Conservation (phyloP, 306 rosid species). For the Cicer judaicum region DNA sequence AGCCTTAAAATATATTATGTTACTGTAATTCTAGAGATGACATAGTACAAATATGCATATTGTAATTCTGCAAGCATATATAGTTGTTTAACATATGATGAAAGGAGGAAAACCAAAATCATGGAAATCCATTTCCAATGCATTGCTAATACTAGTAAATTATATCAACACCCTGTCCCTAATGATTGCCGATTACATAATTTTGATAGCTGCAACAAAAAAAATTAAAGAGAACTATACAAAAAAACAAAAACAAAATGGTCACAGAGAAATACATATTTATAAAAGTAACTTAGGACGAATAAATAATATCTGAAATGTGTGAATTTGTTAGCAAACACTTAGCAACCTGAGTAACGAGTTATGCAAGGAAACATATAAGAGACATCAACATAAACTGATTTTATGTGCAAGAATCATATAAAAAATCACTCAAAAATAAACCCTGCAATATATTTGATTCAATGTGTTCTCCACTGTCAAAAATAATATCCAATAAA, state of each 20-base stretch:
- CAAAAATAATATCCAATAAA: too few species aligned
- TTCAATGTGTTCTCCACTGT: too few species aligned
- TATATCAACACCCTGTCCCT: neutral
- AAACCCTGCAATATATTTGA: too few species aligned
- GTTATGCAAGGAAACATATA: too few species aligned
- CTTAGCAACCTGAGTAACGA: constrained; percentile 36
- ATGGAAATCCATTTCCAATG: constrained; percentile 16
- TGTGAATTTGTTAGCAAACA: constrained; percentile 46
- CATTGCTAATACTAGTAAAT: constrained; percentile 4
- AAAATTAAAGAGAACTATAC: neutral
- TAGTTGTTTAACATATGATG: too few species aligned
- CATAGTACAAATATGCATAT: too few species aligned
- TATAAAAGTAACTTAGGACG: neutral
- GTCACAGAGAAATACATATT: neutral
- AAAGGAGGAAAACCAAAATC: neutral
- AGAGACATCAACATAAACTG: too few species aligned
- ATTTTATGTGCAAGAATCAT: too few species aligned
- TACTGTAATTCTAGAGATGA: too few species aligned
- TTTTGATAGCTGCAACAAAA: constrained; percentile 27
- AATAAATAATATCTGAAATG: constrained; percentile 33
- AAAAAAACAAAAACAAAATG: neutral
- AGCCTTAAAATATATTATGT: too few species aligned
- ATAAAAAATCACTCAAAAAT: too few species aligned
- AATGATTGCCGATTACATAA: constrained; percentile 11
- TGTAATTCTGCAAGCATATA: too few species aligned